Evolutionary conservation across 345 rosid species (phyloP).

Genomic region (Gossypium anomalum): DNA sequence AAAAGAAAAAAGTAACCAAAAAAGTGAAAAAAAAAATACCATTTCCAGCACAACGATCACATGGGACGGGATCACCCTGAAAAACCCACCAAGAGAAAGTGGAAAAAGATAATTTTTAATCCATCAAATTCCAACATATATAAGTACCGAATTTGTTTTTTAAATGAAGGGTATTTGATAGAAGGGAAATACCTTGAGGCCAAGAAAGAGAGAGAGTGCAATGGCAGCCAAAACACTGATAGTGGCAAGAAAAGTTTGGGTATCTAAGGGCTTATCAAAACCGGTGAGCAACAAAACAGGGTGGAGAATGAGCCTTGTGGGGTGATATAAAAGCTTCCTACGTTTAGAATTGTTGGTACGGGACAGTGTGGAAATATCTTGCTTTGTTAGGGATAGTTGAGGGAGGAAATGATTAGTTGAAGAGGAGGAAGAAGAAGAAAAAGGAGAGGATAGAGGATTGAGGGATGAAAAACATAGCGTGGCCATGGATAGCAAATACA

Average conservation of each 20-base stretch:
- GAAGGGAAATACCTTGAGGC: slow-evolving; percentile 52
- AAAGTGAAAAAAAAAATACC: slow-evolving; percentile 34
- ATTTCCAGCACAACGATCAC: slow-evolving; percentile 87
- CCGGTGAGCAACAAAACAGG: slow-evolving; percentile 49
- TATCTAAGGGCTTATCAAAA: slow-evolving; percentile 57
- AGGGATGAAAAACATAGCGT: slow-evolving; percentile 22
- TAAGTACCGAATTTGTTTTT: background rate
- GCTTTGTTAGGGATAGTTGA: slow-evolving; percentile 13
- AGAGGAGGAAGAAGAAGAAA: slow-evolving; percentile 25
- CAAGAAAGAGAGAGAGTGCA: slow-evolving; percentile 71
- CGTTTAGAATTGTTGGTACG: slow-evolving; percentile 24
- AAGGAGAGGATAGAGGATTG: slow-evolving; percentile 21
- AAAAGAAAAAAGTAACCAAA: background rate
- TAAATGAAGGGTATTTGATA: background rate
- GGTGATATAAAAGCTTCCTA: slow-evolving; percentile 19
- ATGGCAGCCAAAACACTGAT: slow-evolving; percentile 80
- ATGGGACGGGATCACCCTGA: slow-evolving; percentile 95
- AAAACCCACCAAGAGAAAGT: slow-evolving; percentile 11
- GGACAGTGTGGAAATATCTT: slow-evolving; percentile 20
- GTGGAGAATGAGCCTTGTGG: slow-evolving; percentile 40
- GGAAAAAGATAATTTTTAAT: background rate
- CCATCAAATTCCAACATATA: background rate
- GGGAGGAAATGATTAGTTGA: slow-evolving; percentile 19
- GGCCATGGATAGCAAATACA: slow-evolving; percentile 48
- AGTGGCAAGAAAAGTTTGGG: slow-evolving; percentile 68